These are phyloP conservation scores for Coniella lustricola DNA, from an alignment of 2,329 filamentous ascomycete genomes.

Conservation along the genomic window DNA sequence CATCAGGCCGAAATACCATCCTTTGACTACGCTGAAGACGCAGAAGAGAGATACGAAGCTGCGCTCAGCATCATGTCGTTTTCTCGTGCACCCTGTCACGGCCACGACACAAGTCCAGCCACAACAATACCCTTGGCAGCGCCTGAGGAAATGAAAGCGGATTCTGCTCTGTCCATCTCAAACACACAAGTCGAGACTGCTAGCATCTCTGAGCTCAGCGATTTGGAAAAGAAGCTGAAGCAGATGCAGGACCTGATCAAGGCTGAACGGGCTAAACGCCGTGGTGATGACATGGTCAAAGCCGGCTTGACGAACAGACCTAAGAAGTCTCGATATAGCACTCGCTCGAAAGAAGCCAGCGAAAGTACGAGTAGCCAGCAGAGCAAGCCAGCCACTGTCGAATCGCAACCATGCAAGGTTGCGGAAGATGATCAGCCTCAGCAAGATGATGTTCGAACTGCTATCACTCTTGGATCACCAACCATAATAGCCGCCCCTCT, in stretches of 20 bases:
- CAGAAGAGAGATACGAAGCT: slow-evolving; percentile 1
- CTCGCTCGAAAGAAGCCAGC: neutral
- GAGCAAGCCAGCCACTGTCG: neutral
- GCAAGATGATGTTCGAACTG: no score
- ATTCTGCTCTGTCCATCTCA: neutral
- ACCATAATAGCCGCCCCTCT: no score
- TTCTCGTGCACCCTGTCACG: neutral
- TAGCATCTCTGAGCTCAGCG: slow-evolving; percentile 3
- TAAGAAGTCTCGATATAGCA: neutral
- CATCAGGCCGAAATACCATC: neutral
- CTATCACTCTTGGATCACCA: no score
- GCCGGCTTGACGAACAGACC: neutral
- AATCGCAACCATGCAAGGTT: no score
- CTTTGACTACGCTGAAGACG: neutral
- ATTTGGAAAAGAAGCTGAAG: slow-evolving; percentile 4
- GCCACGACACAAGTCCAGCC: neutral
- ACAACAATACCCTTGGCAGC: neutral
- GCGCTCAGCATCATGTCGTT: slow-evolving; percentile 4
- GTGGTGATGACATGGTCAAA: neutral
- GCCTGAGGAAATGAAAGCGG: neutral
- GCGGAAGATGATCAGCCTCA: no score
- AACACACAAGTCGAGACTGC: neutral
- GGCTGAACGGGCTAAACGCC: neutral
- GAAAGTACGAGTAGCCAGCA: neutral
- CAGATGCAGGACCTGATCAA: slow-evolving; percentile 5